Evolutionary conservation across 176 grass and related monocot species (phyloP), one percentile per base, ranked within the genome.

Genomic region (Avena atlantica): DNA sequence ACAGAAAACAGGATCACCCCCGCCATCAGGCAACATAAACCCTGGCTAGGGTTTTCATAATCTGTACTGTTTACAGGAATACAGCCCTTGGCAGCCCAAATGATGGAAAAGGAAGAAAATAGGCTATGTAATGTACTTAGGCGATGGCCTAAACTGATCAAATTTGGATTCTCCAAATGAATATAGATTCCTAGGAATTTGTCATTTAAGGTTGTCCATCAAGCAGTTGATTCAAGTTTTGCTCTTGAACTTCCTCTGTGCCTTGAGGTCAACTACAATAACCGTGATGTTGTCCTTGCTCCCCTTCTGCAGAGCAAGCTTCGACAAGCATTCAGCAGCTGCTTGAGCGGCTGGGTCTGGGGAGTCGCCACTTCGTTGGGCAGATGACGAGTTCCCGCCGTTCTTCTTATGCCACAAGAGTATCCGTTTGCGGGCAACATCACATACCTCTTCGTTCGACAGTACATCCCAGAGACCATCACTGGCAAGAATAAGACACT

Each of bases 251-350:
- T 98, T 98, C 60, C 96, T 85, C 4, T 96, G 96, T 19, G 90
- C 93, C 80, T 96, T 98, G 16, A 98, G 87, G 83, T 98, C 96
- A 81, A 98, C 91, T 62, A 98, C 96, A 73, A 98, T 74, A 19
- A 96, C 72, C 1, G 87, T 90, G 68, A 97, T 97, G 86, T 97
- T 97, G 80, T 97, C 95, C 86, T 97, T 95, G 84, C 95, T 97
- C 82, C 95, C 95, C 89, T 90, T 97, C 34, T 93, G 93, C 29
- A 91, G 61, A 86, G 95, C 93, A 83, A 91, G 92, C 66, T 91
- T 97, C 4, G 92, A 93, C 61, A 97, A 85, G 76, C 89, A 97
- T 25, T 97, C 93, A 15, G 93, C 92, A 63, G 95, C 95, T n/a
- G 92, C 92, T 89, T 97, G 87, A 75, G 85, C 88, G 24, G 85